A percentile compares a stretch with the other conserved stretches of the same genome.
These are phyloP conservation scores for Rhodotorula kratochvilovae DNA, from an alignment of 768 basidiomycete species.

Conservation along the genomic window DNA sequence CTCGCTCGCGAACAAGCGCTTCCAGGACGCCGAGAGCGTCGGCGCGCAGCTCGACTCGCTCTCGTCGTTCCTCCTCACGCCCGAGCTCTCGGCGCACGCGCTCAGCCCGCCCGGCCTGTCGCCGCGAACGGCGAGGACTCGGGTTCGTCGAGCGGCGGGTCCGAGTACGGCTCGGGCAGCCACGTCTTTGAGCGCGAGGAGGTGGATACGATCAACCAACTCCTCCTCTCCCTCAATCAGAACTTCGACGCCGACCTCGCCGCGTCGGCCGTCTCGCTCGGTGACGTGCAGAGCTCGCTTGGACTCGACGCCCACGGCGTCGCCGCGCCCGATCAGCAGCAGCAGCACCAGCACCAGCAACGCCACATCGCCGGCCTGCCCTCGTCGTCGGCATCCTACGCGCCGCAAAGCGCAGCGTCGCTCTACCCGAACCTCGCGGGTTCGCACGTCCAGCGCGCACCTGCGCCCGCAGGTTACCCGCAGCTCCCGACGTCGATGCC, in stretches of 20 bases:
- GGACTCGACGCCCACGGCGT: not conserved
- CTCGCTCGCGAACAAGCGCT: slow-evolving; percentile 33
- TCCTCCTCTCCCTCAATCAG: slow-evolving; percentile 27
- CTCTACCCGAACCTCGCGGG: not conserved
- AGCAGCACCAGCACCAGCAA: not conserved
- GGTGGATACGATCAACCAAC: slow-evolving; percentile 36
- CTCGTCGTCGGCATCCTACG: not conserved
- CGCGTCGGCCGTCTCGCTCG: not conserved
- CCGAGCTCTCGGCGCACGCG: slow-evolving; percentile 9
- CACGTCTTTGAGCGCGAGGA: slow-evolving; percentile 13
- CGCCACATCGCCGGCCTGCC: not conserved
- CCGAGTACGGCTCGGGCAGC: slow-evolving; percentile 17
- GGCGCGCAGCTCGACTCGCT: slow-evolving; percentile 30
- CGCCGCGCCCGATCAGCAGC: not conserved
- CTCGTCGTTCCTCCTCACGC: slow-evolving; percentile 26
- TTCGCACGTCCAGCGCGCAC: not conserved
- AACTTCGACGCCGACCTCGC: slow-evolving; percentile 5
- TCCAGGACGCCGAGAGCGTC: slow-evolving; percentile 22
- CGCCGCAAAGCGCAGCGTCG: not conserved
- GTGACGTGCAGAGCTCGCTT: not conserved
- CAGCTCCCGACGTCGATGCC: not conserved
- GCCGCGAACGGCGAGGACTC: slow-evolving; percentile 10
- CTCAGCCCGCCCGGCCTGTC: not conserved
- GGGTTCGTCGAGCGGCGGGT: slow-evolving; percentile 7
- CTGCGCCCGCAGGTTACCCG: not conserved